These are phyloP conservation scores for Boechera retrofracta DNA, from an alignment of 345 rosid species.

Conservation along the genomic window DNA sequence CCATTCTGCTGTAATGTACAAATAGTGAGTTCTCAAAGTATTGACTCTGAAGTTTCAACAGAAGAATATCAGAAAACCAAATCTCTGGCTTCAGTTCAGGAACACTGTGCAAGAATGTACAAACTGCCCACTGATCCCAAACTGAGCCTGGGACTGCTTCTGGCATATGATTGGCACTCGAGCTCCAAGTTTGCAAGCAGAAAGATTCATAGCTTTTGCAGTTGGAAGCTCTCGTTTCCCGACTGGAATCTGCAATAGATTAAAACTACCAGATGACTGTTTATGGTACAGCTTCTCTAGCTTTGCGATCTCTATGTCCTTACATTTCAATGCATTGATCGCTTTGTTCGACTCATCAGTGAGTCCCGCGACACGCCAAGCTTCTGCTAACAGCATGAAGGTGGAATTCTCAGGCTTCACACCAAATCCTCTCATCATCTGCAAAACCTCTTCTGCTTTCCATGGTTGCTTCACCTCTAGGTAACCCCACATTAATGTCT, in stretches of 20 bases:
- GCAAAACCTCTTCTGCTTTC: constrained; percentile 70
- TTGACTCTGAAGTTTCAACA: constrained; percentile 32
- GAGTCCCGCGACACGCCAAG: constrained; percentile 64
- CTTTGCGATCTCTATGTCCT: constrained; percentile 49
- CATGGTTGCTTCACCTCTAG: constrained; percentile 62
- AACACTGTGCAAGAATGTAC: constrained; percentile 60
- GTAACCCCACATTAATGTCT: constrained; percentile 65
- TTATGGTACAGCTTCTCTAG: constrained; percentile 57
- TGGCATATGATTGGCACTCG: constrained; percentile 57
- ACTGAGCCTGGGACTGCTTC: constrained; percentile 61
- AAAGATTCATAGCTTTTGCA: constrained; percentile 49
- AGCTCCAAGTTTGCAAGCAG: constrained; percentile 59
- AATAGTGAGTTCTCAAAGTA: constrained; percentile 30
- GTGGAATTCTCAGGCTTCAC: constrained; percentile 64
- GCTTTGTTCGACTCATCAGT: constrained; percentile 57
- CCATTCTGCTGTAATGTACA: constrained; percentile 34
- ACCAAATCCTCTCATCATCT: constrained; percentile 58
- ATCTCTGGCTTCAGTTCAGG: constrained; percentile 45
- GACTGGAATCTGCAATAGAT: constrained; percentile 49
- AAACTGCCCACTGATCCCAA: constrained; percentile 56
- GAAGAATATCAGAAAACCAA: background rate
- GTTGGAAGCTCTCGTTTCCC: constrained; percentile 45
- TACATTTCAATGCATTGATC: constrained; percentile 43
- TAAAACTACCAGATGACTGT: constrained; percentile 43
- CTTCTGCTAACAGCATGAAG: constrained; percentile 54